Conservation (phyloP, 768 basidiomycete genomes). For the Russula virescens region DNA sequence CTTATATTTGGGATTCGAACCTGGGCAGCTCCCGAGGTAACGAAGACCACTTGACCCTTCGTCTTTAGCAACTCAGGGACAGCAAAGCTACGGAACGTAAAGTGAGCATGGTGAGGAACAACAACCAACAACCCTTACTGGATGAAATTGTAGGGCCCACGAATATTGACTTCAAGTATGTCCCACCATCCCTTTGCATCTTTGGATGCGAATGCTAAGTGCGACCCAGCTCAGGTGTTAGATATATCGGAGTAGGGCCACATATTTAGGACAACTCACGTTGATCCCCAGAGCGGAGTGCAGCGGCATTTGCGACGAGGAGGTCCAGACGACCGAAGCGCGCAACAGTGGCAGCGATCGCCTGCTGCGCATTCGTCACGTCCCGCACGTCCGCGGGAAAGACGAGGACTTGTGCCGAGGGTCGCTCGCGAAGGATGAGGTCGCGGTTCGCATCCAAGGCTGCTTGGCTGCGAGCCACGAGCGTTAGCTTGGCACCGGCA, state of each 20-base stretch:
- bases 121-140: neutral
- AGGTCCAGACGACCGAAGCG: constrained; percentile 12
- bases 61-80: neutral
- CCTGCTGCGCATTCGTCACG: neutral
- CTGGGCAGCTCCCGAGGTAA: neutral
- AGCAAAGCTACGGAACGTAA: neutral
- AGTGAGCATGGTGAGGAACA: neutral
- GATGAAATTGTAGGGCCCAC: neutral
- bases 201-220: neutral
- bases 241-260: too few relatives aligned
- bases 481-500: constrained; percentile 21
- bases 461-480: constrained; percentile 9
- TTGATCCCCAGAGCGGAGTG: neutral
- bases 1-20: neutral
- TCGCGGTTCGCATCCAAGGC: neutral
- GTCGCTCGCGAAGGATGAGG: neutral
- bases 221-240: neutral
- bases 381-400: too few relatives aligned
- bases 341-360: neutral
- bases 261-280: neutral
- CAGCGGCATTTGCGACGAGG: constrained; percentile 10
- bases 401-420: constrained; percentile 1
- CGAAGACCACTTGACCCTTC: neutral
- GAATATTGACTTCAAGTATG: constrained; percentile 1
- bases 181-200: too few relatives aligned